Evolutionary conservation across 176 grass and related monocot genomes (phyloP).

Genomic region (Oryza glaberrima): DNA sequence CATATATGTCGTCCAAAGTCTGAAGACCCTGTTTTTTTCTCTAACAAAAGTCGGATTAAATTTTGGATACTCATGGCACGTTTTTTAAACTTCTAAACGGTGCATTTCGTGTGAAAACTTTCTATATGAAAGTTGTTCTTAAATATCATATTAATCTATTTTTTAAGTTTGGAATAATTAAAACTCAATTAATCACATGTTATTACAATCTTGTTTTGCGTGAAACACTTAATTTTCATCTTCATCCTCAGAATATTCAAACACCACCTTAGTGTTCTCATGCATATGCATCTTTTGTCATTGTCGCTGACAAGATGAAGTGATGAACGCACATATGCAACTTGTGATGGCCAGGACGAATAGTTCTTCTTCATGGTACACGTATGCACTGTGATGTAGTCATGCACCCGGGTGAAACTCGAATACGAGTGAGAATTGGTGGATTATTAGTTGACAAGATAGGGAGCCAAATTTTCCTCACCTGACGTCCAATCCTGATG

Average conservation of each 20-base stretch:
- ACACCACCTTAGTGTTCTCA: neutral
- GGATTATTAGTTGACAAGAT: neutral
- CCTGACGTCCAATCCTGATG: constrained; percentile 23
- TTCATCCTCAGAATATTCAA: fast-evolving
- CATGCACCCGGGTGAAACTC: neutral
- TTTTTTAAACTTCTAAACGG: too few species aligned
- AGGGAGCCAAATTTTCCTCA: neutral
- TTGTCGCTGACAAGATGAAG: neutral
- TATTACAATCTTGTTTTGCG: too few species aligned
- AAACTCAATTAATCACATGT: too few species aligned
- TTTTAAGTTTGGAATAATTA: too few species aligned
- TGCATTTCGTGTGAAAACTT: too few species aligned
- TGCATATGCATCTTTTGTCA: neutral
- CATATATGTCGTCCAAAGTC: neutral
- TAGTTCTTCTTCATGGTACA: neutral
- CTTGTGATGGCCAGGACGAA: neutral
- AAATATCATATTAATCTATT: too few species aligned
- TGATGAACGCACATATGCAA: neutral
- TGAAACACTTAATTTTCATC: too few species aligned
- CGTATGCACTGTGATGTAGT: neutral
- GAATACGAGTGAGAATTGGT: neutral
- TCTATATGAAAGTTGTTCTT: too few species aligned
- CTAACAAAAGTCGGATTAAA: too few species aligned
- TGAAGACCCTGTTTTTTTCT: neutral
- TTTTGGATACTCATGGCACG: too few species aligned